Conservation (phyloP, 2,329 filamentous ascomycete species). For the Aspergillus chevalieri region DNA sequence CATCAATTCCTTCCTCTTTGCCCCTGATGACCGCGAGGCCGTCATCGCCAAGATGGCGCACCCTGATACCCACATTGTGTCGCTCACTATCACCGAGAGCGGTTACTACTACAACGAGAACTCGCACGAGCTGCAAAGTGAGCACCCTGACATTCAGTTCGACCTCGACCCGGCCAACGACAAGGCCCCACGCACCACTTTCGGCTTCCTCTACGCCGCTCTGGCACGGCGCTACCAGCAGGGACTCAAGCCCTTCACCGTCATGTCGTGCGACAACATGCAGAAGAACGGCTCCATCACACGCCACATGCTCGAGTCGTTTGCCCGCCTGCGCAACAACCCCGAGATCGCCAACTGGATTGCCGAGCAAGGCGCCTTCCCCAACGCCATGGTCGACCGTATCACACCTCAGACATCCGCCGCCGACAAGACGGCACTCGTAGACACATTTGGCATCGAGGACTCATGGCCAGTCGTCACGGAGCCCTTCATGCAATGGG, state of each 20-base stretch:
- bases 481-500: conserved; percentile 54
- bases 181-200: conserved; percentile 43
- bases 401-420: conserved; percentile 48
- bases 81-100: conserved; percentile 52
- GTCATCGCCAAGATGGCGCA: conserved; percentile 52
- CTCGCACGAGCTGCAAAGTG: conserved; percentile 47
- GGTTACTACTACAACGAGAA: conserved; percentile 56
- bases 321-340: conserved; percentile 45
- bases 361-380: conserved; percentile 43
- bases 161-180: conserved; percentile 42
- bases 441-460: conserved; percentile 42
- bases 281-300: conserved; percentile 53
- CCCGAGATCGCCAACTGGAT: conserved; percentile 48
- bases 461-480: conserved; percentile 51
- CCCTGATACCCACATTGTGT: conserved; percentile 50
- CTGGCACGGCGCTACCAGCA: conserved; percentile 41
- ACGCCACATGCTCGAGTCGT: conserved; percentile 47
- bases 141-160: conserved; percentile 46
- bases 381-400: conserved; percentile 53
- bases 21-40: conserved; percentile 47
- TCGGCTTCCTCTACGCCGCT: conserved; percentile 50
- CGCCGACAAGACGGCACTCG: conserved; percentile 42
- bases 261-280: conserved; percentile 54
- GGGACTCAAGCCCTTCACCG: conserved; percentile 49
- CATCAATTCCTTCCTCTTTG: conserved; percentile 50